These are phyloP conservation scores for Xylaria flabelliformis DNA, from an alignment of 495 filamentous ascomycete genomes.

Conservation along the genomic window DNA sequence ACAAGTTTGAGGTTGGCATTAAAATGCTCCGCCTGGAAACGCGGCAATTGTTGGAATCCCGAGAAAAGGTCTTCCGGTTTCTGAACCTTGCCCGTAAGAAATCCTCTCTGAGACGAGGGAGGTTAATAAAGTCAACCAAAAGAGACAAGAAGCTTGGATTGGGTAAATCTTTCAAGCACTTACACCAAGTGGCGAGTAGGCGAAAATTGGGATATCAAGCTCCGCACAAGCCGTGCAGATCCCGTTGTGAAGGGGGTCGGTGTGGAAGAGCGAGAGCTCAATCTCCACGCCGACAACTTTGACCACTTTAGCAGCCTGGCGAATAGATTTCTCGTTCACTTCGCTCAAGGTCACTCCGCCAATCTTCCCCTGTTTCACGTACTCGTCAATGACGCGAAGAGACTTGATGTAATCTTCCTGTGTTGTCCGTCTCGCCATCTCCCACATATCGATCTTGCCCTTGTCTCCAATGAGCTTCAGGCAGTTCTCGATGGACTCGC, in stretches of 20 bases:
- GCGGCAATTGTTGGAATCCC: conserved; percentile 55
- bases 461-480: conserved; percentile 64
- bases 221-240: conserved; percentile 68
- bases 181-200: conserved; percentile 49
- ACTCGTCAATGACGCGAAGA: conserved; percentile 34
- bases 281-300: conserved; percentile 73
- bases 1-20: conserved; percentile 70
- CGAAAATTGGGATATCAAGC: conserved; percentile 72
- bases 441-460: conserved; percentile 75
- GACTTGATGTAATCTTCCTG: conserved; percentile 49
- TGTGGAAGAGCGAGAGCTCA: conserved; percentile 68
- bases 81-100: conserved; percentile 61
- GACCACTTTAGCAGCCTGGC: conserved; percentile 65
- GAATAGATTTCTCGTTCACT: conserved; percentile 67
- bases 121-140: background rate
- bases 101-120: conserved; percentile 33
- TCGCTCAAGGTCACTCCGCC: conserved; percentile 71
- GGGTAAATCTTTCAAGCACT: background rate
- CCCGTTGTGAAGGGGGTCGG: conserved; percentile 69
- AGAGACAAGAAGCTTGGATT: background rate
- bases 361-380: conserved; percentile 71
- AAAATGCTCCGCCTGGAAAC: conserved; percentile 68
- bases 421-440: conserved; percentile 68
- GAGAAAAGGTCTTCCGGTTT: conserved; percentile 63
- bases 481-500: conserved; percentile 70